Evolutionary conservation across 441 rosid species (phyloP).

Genomic region (Sinapis alba): DNA sequence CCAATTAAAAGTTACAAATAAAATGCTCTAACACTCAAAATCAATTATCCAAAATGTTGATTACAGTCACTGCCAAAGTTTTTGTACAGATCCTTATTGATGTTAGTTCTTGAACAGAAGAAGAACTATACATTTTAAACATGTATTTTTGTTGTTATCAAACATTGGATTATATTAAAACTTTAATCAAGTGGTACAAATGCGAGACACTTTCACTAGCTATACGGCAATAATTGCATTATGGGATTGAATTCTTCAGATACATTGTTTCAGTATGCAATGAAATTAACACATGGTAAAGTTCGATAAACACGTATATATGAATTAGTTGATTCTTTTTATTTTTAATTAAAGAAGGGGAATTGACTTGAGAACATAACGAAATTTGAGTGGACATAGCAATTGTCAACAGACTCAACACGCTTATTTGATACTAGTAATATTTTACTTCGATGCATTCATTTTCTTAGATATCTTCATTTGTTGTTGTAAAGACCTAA

Average conservation of each 20-base stretch:
- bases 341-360: neutral
- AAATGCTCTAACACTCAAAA: neutral
- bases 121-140: neutral
- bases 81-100: neutral
- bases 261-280: neutral
- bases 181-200: neutral
- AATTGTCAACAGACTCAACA: conserved; percentile 23
- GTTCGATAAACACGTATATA: neutral
- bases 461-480: neutral
- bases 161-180: neutral
- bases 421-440: neutral
- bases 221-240: neutral
- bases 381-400: neutral
- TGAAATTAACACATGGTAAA: neutral
- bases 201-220: neutral
- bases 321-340: neutral
- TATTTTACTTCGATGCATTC: neutral
- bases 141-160: neutral
- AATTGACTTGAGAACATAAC: conserved; percentile 2
- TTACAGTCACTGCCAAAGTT: neutral
- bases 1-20: neutral
- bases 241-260: neutral
- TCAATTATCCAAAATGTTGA: neutral
- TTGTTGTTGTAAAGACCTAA: neutral
- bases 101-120: neutral